Conservation (phyloP, 345 rosid genomes). For the Dovyalis caffra region DNA sequence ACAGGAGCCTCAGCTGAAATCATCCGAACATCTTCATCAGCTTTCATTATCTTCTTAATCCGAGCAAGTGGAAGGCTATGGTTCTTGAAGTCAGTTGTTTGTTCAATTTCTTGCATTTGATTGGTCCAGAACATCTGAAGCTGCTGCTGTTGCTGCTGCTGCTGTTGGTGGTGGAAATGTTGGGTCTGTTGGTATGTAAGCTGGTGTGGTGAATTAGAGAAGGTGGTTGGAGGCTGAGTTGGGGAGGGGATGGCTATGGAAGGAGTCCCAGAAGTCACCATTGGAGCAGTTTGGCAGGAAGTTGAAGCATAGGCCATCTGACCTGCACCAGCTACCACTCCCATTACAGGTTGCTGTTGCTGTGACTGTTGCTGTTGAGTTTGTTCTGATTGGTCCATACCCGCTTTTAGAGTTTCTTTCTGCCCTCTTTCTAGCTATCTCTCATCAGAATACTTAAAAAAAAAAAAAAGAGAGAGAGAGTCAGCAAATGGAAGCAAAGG, state of each 20-base stretch:
- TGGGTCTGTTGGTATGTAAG: conserved; percentile 44
- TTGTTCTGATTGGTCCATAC: conserved; percentile 61
- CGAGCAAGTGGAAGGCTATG: conserved; percentile 46
- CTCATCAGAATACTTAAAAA: conserved; percentile 24
- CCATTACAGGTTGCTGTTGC: conserved; percentile 42
- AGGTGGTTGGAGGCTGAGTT: conserved; percentile 25
- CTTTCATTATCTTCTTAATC: conserved; percentile 49
- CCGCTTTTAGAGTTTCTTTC: not conserved
- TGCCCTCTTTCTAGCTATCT: conserved; percentile 9
- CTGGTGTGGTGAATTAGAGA: conserved; percentile 33
- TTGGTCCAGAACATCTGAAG: conserved; percentile 44
- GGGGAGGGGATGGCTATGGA: conserved; percentile 38
- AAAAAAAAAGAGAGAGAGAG: not conserved
- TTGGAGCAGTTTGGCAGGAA: conserved; percentile 48
- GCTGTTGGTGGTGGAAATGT: conserved; percentile 44
- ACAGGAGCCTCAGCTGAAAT: conserved; percentile 53
- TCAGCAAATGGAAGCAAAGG: not conserved
- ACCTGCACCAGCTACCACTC: conserved; percentile 40
- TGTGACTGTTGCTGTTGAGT: conserved; percentile 40
- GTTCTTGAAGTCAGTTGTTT: conserved; percentile 37
- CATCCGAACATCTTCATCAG: conserved; percentile 48
- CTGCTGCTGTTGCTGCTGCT: conserved; percentile 44
- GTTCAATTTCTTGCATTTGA: conserved; percentile 47
- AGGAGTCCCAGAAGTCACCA: conserved; percentile 50
- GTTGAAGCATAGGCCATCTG: conserved; percentile 45